A percentile compares a stretch with the other conserved stretches of the same genome.
These are phyloP conservation scores for Pezicula carpinea DNA, from an alignment of 2,329 filamentous ascomycete species.

Conservation along the genomic window DNA sequence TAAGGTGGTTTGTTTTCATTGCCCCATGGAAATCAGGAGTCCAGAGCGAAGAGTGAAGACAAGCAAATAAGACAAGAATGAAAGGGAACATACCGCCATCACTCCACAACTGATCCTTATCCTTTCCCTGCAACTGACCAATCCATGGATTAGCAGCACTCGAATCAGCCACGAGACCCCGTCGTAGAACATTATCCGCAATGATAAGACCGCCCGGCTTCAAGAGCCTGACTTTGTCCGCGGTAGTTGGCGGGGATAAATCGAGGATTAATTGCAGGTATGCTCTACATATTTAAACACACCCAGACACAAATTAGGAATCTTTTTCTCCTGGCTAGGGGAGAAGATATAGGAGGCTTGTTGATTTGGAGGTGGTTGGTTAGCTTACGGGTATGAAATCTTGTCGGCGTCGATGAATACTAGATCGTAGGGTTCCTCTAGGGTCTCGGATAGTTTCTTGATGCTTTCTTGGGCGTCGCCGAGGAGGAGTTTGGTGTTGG, in stretches of 20 bases:
- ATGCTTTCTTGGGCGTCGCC: slow-evolving; percentile 39
- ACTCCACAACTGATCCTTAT: slow-evolving; percentile 4
- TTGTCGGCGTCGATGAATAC: slow-evolving; percentile 53
- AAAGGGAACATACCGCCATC: neutral
- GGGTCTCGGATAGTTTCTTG: slow-evolving; percentile 6
- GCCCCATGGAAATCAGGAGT: too few species aligned
- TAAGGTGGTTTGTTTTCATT: too few species aligned
- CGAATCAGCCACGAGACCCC: slow-evolving; percentile 41
- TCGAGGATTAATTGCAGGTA: slow-evolving; percentile 41
- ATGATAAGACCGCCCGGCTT: slow-evolving; percentile 45
- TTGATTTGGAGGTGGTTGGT: slow-evolving; percentile 40
- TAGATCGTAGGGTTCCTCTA: slow-evolving; percentile 43
- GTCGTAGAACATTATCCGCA: slow-evolving; percentile 49
- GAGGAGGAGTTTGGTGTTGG: slow-evolving; percentile 42
- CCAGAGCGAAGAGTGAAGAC: too few species aligned
- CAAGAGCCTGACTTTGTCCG: slow-evolving; percentile 35
- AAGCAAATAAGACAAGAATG: too few species aligned
- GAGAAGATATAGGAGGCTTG: slow-evolving; percentile 39
- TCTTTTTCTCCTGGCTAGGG: slow-evolving; percentile 16
- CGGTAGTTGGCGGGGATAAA: slow-evolving; percentile 34
- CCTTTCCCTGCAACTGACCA: neutral
- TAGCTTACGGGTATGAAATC: slow-evolving; percentile 38
- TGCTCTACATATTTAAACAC: neutral
- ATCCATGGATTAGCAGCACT: slow-evolving; percentile 28
- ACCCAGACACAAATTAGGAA: neutral